Conservation (phyloP, 768 basidiomycete genomes). For the Gymnopilus junonius region DNA sequence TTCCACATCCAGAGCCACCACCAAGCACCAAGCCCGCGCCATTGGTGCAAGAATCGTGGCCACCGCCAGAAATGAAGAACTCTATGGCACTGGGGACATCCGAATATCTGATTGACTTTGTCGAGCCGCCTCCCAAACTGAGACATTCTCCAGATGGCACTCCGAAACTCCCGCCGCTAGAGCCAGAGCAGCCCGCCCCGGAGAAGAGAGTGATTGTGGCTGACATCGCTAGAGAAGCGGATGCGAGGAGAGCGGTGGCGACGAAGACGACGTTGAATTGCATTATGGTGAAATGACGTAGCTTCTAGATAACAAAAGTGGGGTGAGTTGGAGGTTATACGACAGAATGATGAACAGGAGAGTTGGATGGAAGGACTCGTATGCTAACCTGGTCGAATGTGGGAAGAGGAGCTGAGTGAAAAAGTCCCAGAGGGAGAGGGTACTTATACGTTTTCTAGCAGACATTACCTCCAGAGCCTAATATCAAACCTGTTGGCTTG, state of each 20-base stretch:
- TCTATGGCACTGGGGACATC: conserved; percentile 17
- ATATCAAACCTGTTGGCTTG: background rate
- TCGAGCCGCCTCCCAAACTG: conserved; percentile 10
- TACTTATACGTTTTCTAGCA: conserved; percentile 14
- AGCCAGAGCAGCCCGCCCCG: conserved; percentile 9
- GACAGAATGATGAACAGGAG: background rate
- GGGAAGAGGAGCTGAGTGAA: conserved; percentile 11
- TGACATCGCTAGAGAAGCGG: conserved; percentile 19
- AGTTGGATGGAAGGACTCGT: background rate
- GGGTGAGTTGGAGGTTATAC: background rate
- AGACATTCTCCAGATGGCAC: conserved; percentile 11
- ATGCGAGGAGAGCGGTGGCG: conserved; percentile 12
- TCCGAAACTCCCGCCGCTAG: background rate
- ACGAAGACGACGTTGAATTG: too few relatives aligned
- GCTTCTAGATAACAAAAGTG: conserved; percentile 12
- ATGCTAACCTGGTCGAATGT: too few relatives aligned
- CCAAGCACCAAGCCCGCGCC: too few relatives aligned
- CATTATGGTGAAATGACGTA: conserved; percentile 17
- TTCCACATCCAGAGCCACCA: too few relatives aligned
- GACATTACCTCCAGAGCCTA: background rate
- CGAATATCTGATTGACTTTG: conserved; percentile 22
- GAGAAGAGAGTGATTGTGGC: conserved; percentile 12
- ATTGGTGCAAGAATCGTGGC: too few relatives aligned
- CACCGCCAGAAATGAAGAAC: conserved; percentile 18
- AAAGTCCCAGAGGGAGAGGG: background rate